Base-by-base conservation (phyloP, 78 protist species). In the Dictyostelium purpureum region DNA sequence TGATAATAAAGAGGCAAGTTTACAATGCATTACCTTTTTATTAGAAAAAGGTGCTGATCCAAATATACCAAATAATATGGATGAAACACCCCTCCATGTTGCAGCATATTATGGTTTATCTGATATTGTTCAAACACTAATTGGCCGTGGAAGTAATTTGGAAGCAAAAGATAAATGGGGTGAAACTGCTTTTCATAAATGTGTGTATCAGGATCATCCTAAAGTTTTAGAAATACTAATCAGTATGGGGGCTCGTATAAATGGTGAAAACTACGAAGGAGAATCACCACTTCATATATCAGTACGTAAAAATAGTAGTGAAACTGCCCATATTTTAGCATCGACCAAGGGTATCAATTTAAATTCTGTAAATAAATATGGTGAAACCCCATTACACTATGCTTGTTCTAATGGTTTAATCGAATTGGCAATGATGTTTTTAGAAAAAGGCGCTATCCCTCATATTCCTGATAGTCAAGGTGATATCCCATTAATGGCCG, bases 11-110 rank as follows among this genome's bases (percentile, higher is more conserved):
- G 88, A 65, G 0, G 6, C 26, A 16, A 61, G 19, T 42, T 2
- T 83, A 0, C 70, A 54, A 28, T 83, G 77, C 28, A 40, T 83
- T 2, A 28, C 31, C 5, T 35, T 47, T 43, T 26, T 83, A 56
- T 56, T 83, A n/a, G 92, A 85, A 12, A 52, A 74, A 59, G 82
- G 92, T 43, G 92, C 92, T 14, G 92, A 85, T 73, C 83, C 90
- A 33, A 85, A 73, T 28, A 52, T 85, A 12, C 56, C 90, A 2
- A 85, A 73, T 42, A 82, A 85, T 28, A 38, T 37, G 35, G 31
- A 37, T 7, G 92, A 85, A 47, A 59, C 74, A 31, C 56, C 92
- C 28, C 73, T 85, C 0, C 92, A 85, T 26, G 77, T 85, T 11
- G 71, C 92, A 4, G 52, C 47, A 0, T 73, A 73, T 37, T 61